Percentiles rank a stretch among this genome's conserved stretches.
Conservation (phyloP, 495 filamentous ascomycete species). For the Tuber borchii region DNA sequence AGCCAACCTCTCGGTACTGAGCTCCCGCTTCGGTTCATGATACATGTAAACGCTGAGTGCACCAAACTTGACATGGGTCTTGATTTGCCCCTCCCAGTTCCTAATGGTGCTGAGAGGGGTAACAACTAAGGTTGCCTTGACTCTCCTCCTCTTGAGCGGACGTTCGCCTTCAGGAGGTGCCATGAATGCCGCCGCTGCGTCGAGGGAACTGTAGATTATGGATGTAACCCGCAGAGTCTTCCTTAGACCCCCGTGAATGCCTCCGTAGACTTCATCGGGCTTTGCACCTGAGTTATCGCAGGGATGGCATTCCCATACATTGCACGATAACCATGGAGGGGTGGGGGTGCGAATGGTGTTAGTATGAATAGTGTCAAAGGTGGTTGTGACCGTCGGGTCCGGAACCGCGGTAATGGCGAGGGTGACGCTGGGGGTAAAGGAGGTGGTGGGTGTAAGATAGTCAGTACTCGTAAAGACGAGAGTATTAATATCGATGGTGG, state of each 20-base stretch:
- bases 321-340: constrained; percentile 52
- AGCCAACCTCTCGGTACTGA: constrained; percentile 60
- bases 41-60: constrained; percentile 64
- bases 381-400: no score
- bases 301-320: constrained; percentile 73
- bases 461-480: no score
- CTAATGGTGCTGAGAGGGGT: constrained; percentile 79
- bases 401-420: no score
- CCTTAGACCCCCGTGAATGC: constrained; percentile 90
- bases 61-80: constrained; percentile 61
- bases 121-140: constrained; percentile 77
- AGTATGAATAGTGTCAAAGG: no score
- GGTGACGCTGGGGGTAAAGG: no score
- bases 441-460: no score
- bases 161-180: constrained; percentile 42
- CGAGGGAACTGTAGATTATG: constrained; percentile 58
- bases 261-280: constrained; percentile 67
- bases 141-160: constrained; percentile 49
- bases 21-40: constrained; percentile 70
- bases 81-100: constrained; percentile 89
- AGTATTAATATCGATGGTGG: no score
- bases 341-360: no score
- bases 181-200: constrained; percentile 56
- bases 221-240: constrained; percentile 88
- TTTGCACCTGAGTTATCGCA: constrained; percentile 56